Conservation (phyloP, 2,329 filamentous ascomycete genomes). For the Aspergillus aculeatinus region DNA sequence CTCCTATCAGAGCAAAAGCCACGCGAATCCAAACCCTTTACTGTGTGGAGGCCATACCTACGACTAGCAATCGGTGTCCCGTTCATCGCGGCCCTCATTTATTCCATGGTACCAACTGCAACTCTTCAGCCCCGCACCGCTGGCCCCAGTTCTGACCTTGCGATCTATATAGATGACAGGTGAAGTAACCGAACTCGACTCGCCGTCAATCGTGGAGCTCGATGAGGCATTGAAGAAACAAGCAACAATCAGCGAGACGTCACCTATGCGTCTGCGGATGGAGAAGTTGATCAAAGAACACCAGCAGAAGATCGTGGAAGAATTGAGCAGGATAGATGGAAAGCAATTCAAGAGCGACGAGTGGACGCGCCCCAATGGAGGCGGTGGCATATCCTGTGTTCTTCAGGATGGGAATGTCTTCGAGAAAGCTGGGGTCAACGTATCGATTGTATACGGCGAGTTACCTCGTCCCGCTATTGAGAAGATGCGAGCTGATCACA, state of each 20-base stretch:
- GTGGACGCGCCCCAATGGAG: constrained; percentile 84
- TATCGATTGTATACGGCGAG: constrained; percentile 89
- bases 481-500: constrained; percentile 94
- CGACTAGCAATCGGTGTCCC: constrained; percentile 51
- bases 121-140: neutral
- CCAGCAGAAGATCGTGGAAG: constrained; percentile 81
- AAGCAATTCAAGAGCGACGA: constrained; percentile 77
- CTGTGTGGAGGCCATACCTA: constrained; percentile 48
- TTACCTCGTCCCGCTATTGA: constrained; percentile 83
- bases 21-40: constrained; percentile 29
- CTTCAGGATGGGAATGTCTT: constrained; percentile 96
- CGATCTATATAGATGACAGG: constrained; percentile 32
- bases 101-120: constrained; percentile 49
- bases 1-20: constrained; percentile 27
- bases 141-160: constrained; percentile 8
- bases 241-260: constrained; percentile 69
- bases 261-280: constrained; percentile 97
- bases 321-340: constrained; percentile 80
- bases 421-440: constrained; percentile 95
- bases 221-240: constrained; percentile 80
- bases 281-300: constrained; percentile 93
- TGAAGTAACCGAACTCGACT: constrained; percentile 39
- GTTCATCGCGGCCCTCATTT: constrained; percentile 50
- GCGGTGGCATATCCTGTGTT: constrained; percentile 91
- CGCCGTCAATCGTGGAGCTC: constrained; percentile 74